A percentile compares a stretch with the other conserved stretches of the same genome.
Evolutionary conservation across 169 alveolate species (phyloP).

Genomic region (Pseudocohnilembus persalinus): DNA sequence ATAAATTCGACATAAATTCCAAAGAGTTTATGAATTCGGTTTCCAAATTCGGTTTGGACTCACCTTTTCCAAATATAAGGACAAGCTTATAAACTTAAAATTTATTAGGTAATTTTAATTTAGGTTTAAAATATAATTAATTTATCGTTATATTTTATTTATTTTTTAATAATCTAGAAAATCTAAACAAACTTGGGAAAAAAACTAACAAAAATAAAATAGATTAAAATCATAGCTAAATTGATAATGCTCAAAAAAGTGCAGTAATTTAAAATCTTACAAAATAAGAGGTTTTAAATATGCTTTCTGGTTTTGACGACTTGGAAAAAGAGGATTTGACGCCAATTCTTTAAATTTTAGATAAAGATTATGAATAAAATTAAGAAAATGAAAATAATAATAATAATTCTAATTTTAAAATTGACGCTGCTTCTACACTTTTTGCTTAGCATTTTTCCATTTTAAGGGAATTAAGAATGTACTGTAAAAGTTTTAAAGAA

Average conservation of each 20-base stretch:
- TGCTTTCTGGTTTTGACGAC: background rate
- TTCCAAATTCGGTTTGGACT: slow-evolving; percentile 17
- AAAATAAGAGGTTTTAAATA: too few species aligned
- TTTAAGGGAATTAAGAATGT: slow-evolving; percentile 16
- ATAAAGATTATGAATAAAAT: background rate
- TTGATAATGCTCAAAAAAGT: background rate
- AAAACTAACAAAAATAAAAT: slow-evolving; percentile 4
- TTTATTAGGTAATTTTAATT: background rate
- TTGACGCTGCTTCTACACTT: slow-evolving; percentile 11
- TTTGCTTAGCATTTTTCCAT: slow-evolving; percentile 25
- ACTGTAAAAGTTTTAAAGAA: slow-evolving; percentile 24
- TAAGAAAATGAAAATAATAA: background rate
- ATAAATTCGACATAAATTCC: slow-evolving; percentile 10
- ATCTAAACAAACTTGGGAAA: background rate
- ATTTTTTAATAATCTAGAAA: background rate
- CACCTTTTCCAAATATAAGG: slow-evolving; percentile 9
- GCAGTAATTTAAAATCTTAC: background rate
- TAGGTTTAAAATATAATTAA: background rate
- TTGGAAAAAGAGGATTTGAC: background rate
- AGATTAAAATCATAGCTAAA: background rate
- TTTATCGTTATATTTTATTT: background rate
- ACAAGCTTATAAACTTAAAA: background rate
- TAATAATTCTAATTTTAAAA: slow-evolving; percentile 10
- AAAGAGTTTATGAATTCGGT: slow-evolving; percentile 10
- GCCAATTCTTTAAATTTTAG: background rate